A percentile compares a stretch with the other conserved stretches of the same genome.
Conservation (phyloP, 257 asterid species). For the Apocynum venetum region DNA sequence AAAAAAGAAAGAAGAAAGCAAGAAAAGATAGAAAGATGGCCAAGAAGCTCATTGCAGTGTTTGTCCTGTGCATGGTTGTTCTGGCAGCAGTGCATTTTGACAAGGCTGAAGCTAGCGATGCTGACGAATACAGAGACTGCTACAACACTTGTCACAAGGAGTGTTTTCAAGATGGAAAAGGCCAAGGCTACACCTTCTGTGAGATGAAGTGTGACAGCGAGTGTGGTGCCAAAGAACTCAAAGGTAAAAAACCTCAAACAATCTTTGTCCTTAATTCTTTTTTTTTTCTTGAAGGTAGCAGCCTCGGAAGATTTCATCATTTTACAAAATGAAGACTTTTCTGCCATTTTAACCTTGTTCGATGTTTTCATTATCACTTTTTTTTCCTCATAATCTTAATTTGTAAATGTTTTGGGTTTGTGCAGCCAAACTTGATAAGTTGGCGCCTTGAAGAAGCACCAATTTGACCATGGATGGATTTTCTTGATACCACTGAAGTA, state of each 20-base stretch:
- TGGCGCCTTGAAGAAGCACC: slow-evolving; percentile 7
- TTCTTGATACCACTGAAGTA: too few species aligned
- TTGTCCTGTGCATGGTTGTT: slow-evolving; percentile 25
- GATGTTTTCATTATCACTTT: too few species aligned
- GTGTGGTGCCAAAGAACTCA: slow-evolving; percentile 1
- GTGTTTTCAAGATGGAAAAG: slow-evolving; percentile 17
- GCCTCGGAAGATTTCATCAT: too few species aligned
- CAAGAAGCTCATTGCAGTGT: slow-evolving; percentile 23
- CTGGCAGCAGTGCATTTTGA: slow-evolving; percentile 16
- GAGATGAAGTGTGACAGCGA: slow-evolving; percentile 26
- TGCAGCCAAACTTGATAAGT: slow-evolving; percentile 5
- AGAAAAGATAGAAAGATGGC: slow-evolving; percentile 7
- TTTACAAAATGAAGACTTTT: too few species aligned
- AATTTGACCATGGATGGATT: too few species aligned
- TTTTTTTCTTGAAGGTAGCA: too few species aligned
- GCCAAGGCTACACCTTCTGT: slow-evolving; percentile 18
- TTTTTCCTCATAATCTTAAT: too few species aligned
- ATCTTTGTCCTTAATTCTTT: too few species aligned
- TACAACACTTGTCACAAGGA: slow-evolving; percentile 8
- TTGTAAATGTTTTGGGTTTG: neutral
- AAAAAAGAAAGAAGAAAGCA: too few species aligned
- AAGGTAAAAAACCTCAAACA: slow-evolving; percentile 2
- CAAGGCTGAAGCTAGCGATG: slow-evolving; percentile 6
- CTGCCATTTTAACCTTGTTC: too few species aligned
- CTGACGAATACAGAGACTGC: slow-evolving; percentile 9